Evolutionary conservation across 331 rosid species (phyloP).

Genomic region (Spiraea crenata): DNA sequence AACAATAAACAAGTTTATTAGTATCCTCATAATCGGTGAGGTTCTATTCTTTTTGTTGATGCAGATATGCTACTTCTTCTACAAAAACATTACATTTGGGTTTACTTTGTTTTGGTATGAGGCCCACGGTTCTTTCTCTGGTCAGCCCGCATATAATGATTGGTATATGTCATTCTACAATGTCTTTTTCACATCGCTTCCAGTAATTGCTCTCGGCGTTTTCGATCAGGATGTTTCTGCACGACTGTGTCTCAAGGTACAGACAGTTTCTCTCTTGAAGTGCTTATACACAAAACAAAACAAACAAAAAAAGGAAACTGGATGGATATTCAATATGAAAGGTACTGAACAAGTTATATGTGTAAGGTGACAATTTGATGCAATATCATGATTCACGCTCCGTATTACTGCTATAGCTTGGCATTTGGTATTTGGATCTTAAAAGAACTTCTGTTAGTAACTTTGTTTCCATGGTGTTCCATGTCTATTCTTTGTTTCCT

Average conservation of each 20-base stretch:
- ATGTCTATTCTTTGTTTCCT: too few species aligned
- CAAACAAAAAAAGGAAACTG: neutral
- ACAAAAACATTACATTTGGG: constrained; percentile 81
- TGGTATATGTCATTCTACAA: constrained; percentile 94
- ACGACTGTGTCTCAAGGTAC: constrained; percentile 73
- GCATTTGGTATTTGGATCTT: neutral
- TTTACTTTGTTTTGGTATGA: constrained; percentile 90
- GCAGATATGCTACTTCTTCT: constrained; percentile 97
- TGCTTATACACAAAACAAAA: neutral
- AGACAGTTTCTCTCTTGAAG: constrained; percentile 8
- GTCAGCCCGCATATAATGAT: constrained; percentile 78
- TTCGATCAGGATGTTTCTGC: constrained; percentile 93
- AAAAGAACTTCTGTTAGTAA: neutral
- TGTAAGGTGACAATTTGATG: constrained; percentile 1
- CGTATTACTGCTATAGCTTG: neutral
- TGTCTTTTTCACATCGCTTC: constrained; percentile 92
- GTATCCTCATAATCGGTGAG: constrained; percentile 10
- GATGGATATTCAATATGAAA: neutral
- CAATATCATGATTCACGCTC: neutral
- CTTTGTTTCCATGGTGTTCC: neutral
- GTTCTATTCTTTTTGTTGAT: constrained; percentile 25
- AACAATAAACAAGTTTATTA: neutral
- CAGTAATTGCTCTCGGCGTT: constrained; percentile 84
- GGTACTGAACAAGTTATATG: neutral
- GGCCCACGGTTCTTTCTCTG: constrained; percentile 82